Base-by-base conservation (phyloP, 768 basidiomycete species). In the Myochromella boudieri region DNA sequence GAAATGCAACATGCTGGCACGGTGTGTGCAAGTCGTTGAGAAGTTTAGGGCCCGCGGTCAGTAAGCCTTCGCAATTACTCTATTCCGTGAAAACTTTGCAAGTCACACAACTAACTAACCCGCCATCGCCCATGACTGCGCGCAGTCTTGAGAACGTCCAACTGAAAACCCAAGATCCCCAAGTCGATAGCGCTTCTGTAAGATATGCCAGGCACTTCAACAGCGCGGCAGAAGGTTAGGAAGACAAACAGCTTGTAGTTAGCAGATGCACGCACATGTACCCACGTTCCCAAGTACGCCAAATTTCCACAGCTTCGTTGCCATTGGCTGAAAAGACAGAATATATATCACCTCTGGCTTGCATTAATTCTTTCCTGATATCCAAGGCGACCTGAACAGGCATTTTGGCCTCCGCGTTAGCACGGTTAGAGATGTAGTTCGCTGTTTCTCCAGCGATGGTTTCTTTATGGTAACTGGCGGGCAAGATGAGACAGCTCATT, bases 381-480 rank as follows among this genome's bases (percentile, higher is more conserved):
- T 57, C 54, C 12, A 40, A 26, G 26, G 49, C 31, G 8, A 57
- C 43, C 9, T 41, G 40, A 9, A 50, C 20, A 1, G 52, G 43
- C 6, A 25, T 6, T 22, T 43, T 48, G 6, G 11, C 21, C 27
- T 57, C 53, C 4, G 47, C 43, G 20, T 46, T 27, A 7, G 58
- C 53, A 8, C 54, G 44, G 17, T 53, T 48, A 15, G 41, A 49
- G 2, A 61, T 48, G 15, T 61, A 57, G 32, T 50, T 57, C 12
- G 37, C 49, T 0, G 28, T 56, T 38, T 61, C 58, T 14, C 60
- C 60, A 6, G 45, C 60, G 1, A 61, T 38, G 32, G 51, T 45
- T 46, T 61, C 58, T 33, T 61, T 61, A n/a, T 57, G 41, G 37
- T 54, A 59, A 10, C 58, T 61, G 24, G n/a, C 4, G 22, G 26